Evolutionary conservation across 140 eudicot species (phyloP).

Genomic region (Bidens hawaiensis): DNA sequence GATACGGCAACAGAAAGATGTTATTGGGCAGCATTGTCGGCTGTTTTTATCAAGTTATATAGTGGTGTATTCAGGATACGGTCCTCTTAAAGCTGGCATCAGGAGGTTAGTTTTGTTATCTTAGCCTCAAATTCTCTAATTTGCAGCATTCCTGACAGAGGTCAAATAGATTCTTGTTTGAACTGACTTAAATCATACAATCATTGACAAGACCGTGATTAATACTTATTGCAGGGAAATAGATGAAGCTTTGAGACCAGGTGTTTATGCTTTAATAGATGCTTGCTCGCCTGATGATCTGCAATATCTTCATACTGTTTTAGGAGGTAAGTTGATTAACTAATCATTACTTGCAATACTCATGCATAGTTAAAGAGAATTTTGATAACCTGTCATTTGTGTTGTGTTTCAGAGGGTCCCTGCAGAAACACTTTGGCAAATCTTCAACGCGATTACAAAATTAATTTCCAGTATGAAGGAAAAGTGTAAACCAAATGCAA

Average conservation of each 20-base stretch:
- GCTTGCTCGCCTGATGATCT: conserved; percentile 87
- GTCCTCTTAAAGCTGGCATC: conserved; percentile 69
- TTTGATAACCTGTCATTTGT: not conserved
- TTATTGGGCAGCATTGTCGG: conserved; percentile 46
- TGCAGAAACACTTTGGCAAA: conserved; percentile 77
- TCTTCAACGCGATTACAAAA: conserved; percentile 74
- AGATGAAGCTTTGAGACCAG: conserved; percentile 91
- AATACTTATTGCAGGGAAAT: conserved; percentile 57
- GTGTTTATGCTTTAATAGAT: conserved; percentile 85
- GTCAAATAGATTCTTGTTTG: too few species aligned
- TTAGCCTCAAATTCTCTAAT: conserved; percentile 9
- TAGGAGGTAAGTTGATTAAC: conserved; percentile 72
- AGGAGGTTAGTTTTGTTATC: conserved; percentile 43
- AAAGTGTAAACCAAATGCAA: conserved; percentile 61
- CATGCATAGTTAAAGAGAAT: not conserved
- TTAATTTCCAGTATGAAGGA: conserved; percentile 77
- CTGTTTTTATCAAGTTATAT: conserved; percentile 69
- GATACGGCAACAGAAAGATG: conserved; percentile 88
- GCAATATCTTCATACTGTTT: conserved; percentile 74
- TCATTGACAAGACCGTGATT: not conserved
- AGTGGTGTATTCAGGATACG: conserved; percentile 69
- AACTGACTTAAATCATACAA: not conserved
- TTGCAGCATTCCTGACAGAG: not conserved
- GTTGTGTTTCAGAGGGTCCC: conserved; percentile 70
- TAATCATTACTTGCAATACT: not conserved